phyloP scores from a whole-genome alignment of 192 early-diverging fungal genomes.

The Funneliformis geosporum region DNA sequence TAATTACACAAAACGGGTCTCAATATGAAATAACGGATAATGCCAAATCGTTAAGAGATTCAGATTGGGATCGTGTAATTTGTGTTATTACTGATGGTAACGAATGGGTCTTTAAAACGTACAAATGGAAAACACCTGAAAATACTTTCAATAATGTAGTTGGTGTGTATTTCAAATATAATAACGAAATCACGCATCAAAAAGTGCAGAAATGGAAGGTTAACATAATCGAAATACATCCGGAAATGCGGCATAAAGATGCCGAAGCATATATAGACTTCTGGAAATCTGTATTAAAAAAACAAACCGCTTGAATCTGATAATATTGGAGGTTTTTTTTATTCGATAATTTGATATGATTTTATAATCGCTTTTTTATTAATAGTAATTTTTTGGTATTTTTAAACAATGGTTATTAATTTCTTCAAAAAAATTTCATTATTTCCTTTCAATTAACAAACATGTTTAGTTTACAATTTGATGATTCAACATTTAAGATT shows the following conservation, averaged over 20 bases:
- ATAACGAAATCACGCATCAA: slow-evolving; percentile 47
- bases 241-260: slow-evolving; percentile 14
- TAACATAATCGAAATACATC: slow-evolving; percentile 37
- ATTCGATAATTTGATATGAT: no score
- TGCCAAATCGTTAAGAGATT: slow-evolving; percentile 65
- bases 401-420: no score
- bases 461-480: no score
- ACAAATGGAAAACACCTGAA: slow-evolving; percentile 83
- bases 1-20: slow-evolving; percentile 56
- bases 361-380: no score
- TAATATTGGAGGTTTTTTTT: no score
- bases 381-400: no score
- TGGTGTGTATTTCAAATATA: slow-evolving; percentile 65
- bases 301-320: not conserved
- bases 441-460: no score
- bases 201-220: slow-evolving; percentile 54
- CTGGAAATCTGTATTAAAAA: slow-evolving; percentile 1
- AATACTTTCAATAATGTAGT: slow-evolving; percentile 79
- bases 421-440: no score
- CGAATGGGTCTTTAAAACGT: slow-evolving; percentile 93
- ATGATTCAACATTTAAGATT: no score
- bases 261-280: not conserved
- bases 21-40: slow-evolving; percentile 83
- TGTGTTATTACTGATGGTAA: slow-evolving; percentile 91
- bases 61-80: slow-evolving; percentile 87